Conservation (phyloP, 139 green algal genomes). For the Ulvella scutata region DNA sequence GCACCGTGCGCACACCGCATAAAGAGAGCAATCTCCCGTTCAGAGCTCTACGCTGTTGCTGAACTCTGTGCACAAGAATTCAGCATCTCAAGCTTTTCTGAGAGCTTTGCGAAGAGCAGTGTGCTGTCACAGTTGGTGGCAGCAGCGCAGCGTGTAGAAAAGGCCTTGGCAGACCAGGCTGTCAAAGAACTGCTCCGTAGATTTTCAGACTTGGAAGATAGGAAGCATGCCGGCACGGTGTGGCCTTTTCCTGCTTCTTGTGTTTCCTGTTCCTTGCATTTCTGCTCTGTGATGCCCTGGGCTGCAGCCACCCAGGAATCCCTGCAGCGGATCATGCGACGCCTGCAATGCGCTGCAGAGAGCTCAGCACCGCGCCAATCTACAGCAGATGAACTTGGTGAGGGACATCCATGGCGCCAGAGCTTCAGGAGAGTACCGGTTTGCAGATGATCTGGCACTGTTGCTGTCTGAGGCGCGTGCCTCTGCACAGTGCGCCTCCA, state of each 20-base stretch:
- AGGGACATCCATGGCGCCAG: neutral
- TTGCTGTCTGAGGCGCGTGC: neutral
- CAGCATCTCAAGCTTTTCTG: neutral
- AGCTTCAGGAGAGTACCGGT: neutral
- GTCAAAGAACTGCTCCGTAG: neutral
- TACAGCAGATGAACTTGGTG: neutral
- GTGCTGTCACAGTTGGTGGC: neutral
- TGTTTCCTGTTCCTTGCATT: too few species aligned
- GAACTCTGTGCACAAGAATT: neutral
- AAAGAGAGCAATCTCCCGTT: neutral
- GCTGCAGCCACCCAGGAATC: neutral
- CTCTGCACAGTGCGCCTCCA: too few species aligned
- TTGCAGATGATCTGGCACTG: neutral
- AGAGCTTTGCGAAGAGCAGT: neutral
- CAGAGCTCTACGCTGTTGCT: neutral
- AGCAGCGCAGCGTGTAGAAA: neutral
- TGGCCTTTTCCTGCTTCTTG: too few species aligned
- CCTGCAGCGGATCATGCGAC: neutral
- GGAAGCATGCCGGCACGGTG: neutral
- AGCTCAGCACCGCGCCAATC: neutral
- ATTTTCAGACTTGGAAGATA: neutral
- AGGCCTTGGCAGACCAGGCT: neutral
- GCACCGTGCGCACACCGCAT: neutral
- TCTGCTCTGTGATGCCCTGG: neutral
- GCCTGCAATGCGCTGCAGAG: neutral